Conservation (phyloP, 1,139 yeast genomes). For the Sugiyamaella novakii region DNA sequence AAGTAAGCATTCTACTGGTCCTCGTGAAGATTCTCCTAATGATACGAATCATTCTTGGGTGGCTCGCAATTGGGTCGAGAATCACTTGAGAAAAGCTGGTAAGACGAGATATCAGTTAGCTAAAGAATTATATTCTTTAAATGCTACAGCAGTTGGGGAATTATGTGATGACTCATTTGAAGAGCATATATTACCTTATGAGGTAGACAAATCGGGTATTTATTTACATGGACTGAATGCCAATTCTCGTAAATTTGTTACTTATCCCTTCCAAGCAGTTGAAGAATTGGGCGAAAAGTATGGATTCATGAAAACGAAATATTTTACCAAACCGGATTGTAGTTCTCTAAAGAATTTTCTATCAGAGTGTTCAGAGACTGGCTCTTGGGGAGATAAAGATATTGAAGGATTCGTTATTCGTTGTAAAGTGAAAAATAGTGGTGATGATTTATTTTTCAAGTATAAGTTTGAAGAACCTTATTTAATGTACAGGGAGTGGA, state of each 20-base stretch:
- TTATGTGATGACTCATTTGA: constrained; percentile 91
- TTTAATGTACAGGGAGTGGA: constrained; percentile 81
- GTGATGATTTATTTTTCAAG: constrained; percentile 74
- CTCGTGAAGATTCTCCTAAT: constrained; percentile 48
- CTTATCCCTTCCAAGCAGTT: constrained; percentile 66
- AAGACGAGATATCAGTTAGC: constrained; percentile 58
- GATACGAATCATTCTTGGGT: constrained; percentile 70
- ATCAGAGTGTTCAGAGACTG: constrained; percentile 61
- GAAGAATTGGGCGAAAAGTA: constrained; percentile 61
- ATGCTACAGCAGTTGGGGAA: constrained; percentile 87
- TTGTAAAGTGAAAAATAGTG: constrained; percentile 43
- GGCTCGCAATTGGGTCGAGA: constrained; percentile 62
- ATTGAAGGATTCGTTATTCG: constrained; percentile 94
- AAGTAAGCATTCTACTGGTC: constrained; percentile 87
- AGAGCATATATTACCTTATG: constrained; percentile 86
- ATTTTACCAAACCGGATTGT: constrained; percentile 46
- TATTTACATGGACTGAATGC: constrained; percentile 86
- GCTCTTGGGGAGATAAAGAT: constrained; percentile 70
- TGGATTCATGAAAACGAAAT: constrained; percentile 68
- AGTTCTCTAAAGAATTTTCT: constrained; percentile 54
- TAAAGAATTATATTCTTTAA: constrained; percentile 49
- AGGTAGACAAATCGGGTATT: constrained; percentile 68
- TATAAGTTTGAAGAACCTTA: constrained; percentile 96
- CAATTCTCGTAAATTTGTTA: constrained; percentile 64
- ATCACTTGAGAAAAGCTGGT: constrained; percentile 52